Evolutionary conservation across 73 alveolate species (phyloP), one percentile per base, ranked within the genome.

Genomic region (Effrenium voratum): DNA sequence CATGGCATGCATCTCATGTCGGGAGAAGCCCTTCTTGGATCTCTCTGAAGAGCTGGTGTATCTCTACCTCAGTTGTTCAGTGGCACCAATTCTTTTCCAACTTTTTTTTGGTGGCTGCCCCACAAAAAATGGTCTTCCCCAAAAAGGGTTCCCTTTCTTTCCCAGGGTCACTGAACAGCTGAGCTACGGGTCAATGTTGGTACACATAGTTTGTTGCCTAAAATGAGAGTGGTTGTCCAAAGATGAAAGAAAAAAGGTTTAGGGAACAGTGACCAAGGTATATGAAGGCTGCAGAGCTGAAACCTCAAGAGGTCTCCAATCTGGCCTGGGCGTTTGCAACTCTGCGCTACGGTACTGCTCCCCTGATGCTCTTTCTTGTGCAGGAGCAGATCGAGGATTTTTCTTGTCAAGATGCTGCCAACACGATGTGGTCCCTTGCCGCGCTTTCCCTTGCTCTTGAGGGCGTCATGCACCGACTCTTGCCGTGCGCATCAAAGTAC

Each of bases 221-320:
- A n/a, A n/a, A n/a, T n/a, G n/a, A n/a, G n/a, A n/a, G n/a, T n/a
- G n/a, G n/a, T n/a, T n/a, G n/a, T n/a, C n/a, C n/a, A n/a, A n/a
- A n/a, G n/a, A n/a, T n/a, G n/a, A n/a, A n/a, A n/a, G n/a, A n/a
- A n/a, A n/a, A n/a, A n/a, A n/a, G n/a, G n/a, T n/a, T n/a, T n/a
- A n/a, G n/a, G n/a, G n/a, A n/a, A n/a, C n/a, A n/a, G n/a, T n/a
- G n/a, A n/a, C n/a, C n/a, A n/a, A n/a, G n/a, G n/a, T n/a, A n/a
- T n/a, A n/a, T n/a, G n/a, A n/a, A 68, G 6, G 84, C 83, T 0
- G 83, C 40, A 43, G 95, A 87, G 95, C 36, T 87, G 84, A 87
- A 87, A 28, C 76, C 95, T 6, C 98, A 91, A 49, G 98, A 91
- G 88, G 44, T 91, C 46, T 66, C 98, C 26, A 91, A 91, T 47